Conservation (phyloP, 2,329 filamentous ascomycete genomes). For the Pseudocercospora vitis region DNA sequence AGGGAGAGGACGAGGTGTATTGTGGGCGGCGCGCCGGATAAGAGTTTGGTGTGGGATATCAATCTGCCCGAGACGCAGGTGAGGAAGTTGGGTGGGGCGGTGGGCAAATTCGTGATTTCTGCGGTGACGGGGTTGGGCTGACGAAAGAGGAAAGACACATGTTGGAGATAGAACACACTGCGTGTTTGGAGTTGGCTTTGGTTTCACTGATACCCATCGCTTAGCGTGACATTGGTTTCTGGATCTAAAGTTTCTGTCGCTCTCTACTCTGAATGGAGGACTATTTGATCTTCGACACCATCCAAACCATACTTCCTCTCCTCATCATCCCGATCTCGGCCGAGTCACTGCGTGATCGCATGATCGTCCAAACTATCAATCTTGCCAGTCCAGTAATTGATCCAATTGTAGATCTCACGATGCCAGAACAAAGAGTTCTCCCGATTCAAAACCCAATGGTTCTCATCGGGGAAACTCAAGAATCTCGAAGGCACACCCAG, state of each 20-base stretch:
- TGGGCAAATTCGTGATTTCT: background rate
- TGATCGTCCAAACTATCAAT: conserved; percentile 24
- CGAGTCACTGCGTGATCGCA: conserved; percentile 21
- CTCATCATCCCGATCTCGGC: too few species aligned
- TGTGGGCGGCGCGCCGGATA: conserved; percentile 36
- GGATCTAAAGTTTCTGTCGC: too few species aligned
- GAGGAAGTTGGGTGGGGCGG: background rate
- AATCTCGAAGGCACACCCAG: conserved; percentile 27
- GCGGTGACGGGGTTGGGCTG: conserved; percentile 3
- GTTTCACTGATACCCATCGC: background rate
- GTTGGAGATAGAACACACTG: too few species aligned
- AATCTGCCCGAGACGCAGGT: conserved; percentile 4
- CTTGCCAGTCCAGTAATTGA: conserved; percentile 29
- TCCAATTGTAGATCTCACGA: conserved; percentile 28
- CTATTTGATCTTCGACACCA: too few species aligned
- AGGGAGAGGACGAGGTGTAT: conserved; percentile 38
- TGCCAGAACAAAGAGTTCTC: conserved; percentile 31
- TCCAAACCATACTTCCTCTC: too few species aligned
- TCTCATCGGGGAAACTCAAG: conserved; percentile 27
- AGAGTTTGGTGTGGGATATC: background rate
- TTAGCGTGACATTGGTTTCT: background rate
- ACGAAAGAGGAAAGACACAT: background rate
- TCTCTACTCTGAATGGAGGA: too few species aligned
- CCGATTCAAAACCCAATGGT: conserved; percentile 24
- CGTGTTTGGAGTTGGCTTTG: background rate